Base-by-base conservation (phyloP, 1,284 basidiomycete genomes). In the Leccinum griseonigrum region DNA sequence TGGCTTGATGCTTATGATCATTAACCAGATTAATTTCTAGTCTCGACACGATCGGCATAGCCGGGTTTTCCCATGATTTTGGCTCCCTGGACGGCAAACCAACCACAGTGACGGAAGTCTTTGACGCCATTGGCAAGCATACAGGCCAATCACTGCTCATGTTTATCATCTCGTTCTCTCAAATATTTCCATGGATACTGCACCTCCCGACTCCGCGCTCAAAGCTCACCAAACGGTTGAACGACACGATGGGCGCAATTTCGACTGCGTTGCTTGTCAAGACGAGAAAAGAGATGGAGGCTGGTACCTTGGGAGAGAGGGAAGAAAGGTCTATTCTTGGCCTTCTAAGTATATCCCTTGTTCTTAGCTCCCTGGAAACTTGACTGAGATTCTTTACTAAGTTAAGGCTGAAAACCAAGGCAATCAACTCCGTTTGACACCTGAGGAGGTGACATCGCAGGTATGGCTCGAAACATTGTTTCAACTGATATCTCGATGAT, bases 41-140 rank as follows among this genome's bases (percentile, higher is more conserved):
- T 1, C 76, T 86, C 7, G 85, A 87, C 69, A 81, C 79, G 3
- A 78, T 87, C 59, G 85, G 86, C 2, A 83, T 86, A 55, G 83
- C 83, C 0, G 85, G 84, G 0, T 87, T 88, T 66, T 80, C 81
- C 3, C 83, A 86, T 68, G 78, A 86, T 64, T 87, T 87, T 65
- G 78, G 78, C 4, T 74, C 83, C 0, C 73, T 87, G 22, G 77
- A 82, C 6, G 84, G 83, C 9, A 76, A 82, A 65, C 66, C 69
- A 2, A 75, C 80, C 2, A 62, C 76, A 3, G 79, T 86, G 4
- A 76, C 79, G 0, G 77, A 80, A 4, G 74, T 79, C 1, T 83
- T 86, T 59, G 79, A 84, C 13, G 68, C 76, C 1, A 72, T 84
- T 9, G 38, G 48, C 62, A 71, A 72, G 2, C 6, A 3, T 57